Evolutionary conservation across 768 basidiomycete genomes (phyloP).

Genomic region (Clathrus columnatus): DNA sequence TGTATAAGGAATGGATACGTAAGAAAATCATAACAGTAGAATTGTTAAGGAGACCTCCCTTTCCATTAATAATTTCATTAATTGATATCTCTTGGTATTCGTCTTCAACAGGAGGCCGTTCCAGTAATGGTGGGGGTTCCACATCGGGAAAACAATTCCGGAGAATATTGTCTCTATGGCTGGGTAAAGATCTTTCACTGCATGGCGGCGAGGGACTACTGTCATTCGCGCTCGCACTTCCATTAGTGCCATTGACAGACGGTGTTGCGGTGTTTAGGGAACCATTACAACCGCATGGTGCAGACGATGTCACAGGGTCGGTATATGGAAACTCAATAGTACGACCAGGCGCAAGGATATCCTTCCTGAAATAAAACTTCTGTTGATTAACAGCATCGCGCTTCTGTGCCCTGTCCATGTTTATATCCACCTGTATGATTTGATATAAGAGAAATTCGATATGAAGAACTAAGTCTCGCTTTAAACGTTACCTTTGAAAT

Average conservation of each 20-base stretch:
- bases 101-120: slow-evolving; percentile 47
- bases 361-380: slow-evolving; percentile 86
- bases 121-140: slow-evolving; percentile 38
- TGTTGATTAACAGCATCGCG: slow-evolving; percentile 66
- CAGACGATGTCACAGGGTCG: slow-evolving; percentile 26
- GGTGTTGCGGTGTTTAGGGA: background rate
- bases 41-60: slow-evolving; percentile 35
- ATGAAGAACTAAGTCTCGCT: background rate
- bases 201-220: background rate
- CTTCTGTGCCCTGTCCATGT: slow-evolving; percentile 85
- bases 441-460: background rate
- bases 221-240: background rate
- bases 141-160: slow-evolving; percentile 63
- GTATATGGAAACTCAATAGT: slow-evolving; percentile 1
- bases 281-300: background rate
- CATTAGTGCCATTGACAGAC: background rate
- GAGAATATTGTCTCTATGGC: slow-evolving; percentile 53
- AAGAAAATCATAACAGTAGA: background rate
- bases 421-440: slow-evolving; percentile 76
- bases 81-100: slow-evolving; percentile 92
- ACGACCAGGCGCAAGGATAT: slow-evolving; percentile 56
- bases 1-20: slow-evolving; percentile 23
- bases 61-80: slow-evolving; percentile 91
- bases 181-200: background rate
- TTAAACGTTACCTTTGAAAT: slow-evolving; percentile 73